Evolutionary conservation across 2,329 filamentous ascomycete genomes (phyloP), one percentile per base, ranked within the genome.

Genomic region (Simplicillium sp.): DNA sequence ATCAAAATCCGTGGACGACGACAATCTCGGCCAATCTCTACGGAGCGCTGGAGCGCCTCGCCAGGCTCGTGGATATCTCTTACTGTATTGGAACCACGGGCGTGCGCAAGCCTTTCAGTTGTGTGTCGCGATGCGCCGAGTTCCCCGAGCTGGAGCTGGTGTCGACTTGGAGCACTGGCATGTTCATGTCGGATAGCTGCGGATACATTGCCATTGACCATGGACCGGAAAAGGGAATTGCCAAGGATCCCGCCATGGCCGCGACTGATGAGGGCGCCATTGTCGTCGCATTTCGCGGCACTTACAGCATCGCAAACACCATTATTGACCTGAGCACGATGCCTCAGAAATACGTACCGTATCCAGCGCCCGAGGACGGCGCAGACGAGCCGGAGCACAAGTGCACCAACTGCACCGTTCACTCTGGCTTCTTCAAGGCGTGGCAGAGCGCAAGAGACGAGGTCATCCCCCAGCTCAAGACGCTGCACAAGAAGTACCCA

Each of bases 171-270:
- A 89, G 94, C 55, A 96, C 92, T 0, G 92, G 92, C 0, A 72
- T 82, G 11, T 68, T 96, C 25, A 71, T 96, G 54, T 84, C 82
- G 46, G 92, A 97, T 61, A 94, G 86, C 50, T 96, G 88, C 60
- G 92, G 92, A 45, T 98, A 94, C 62, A 80, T 97, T 42, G 89
- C 86, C 0, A 67, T 97, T n/a, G 89, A 92, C 47, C 84, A 94
- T 29, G 55, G 55, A 4, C 40, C 46, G 14, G 47, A 45, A 14
- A 49, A 53, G 29, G 45, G 44, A 18, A 44, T 45, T n/a, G 43
- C 44, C 13, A 39, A 38, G 12, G 37, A 46, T 37, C 29, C 36
- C 14, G 38, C 18, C 9, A 36, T 29, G 40, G 52, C 49, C 44
- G 13, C 12, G 5, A 33, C 31, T 33, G 15, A 13, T 13, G 31